Evolutionary conservation across 441 rosid genomes (phyloP), one percentile per base, ranked within the genome.

Genomic region (Euphorbia celastroides): DNA sequence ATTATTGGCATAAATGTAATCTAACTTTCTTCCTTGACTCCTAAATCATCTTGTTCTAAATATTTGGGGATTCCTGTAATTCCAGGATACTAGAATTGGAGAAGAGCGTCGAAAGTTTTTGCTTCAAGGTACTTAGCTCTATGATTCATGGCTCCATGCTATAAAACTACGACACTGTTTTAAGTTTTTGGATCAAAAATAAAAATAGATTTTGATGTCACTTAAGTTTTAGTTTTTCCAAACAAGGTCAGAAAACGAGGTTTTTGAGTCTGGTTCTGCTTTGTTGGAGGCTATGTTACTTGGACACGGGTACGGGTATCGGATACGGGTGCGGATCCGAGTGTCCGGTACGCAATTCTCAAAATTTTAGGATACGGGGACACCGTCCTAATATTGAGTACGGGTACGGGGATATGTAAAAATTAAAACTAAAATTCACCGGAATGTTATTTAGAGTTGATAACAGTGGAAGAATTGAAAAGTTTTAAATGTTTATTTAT

Each of bases 81-180:
- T 51, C 60, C 60, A 65, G 59, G 68, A 26, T 54, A 25, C 17
- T 48, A 19, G 61, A 66, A 48, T 57, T 66, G 26, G 69, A 66
- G 51, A 54, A 26, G 12, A 66, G 19, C 2, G 52, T 55, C 34
- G 61, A 28, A 55, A 32, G 36, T 36, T 36, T 12, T 41, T 3
- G 38, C 55, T 17, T 25, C 17, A 66, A 66, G 69, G 69, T 66
- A 36, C 10, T 0, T 25, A n/a, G 31, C 50, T 23, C 17, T 11
- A 14, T 16, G n/a, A 17, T 38, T 11, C 30, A 23, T 22, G 13
- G 1, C 42, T 22, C 10, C 30, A 12, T 41, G 23, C 5, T 62
- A 23, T 17, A n/a, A n/a, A 23, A 2, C 38, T 34, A n/a, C n/a
- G n/a, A n/a, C n/a, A n/a, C n/a, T n/a, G n/a, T 34, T 34, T 17